These are phyloP conservation scores for Aspergillus udagawae DNA, from an alignment of 2,329 filamentous ascomycete genomes.

Conservation along the genomic window DNA sequence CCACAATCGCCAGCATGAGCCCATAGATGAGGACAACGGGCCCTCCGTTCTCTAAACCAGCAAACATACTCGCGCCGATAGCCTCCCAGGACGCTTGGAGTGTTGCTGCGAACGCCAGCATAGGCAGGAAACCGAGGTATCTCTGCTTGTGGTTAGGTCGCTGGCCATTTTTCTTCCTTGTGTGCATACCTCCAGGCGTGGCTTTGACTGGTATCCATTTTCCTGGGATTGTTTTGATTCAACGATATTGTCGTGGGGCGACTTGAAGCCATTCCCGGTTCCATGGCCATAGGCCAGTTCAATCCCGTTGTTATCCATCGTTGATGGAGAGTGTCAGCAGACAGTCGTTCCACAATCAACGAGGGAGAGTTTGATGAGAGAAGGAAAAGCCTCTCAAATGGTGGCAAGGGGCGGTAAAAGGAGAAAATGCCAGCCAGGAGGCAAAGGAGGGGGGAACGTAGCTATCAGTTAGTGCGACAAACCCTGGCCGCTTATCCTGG, in stretches of 20 bases:
- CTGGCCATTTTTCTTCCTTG: neutral
- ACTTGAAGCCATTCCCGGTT: neutral
- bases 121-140: slow-evolving; percentile 28
- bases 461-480: neutral
- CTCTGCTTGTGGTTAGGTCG: neutral
- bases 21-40: slow-evolving; percentile 27
- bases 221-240: neutral
- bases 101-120: slow-evolving; percentile 30
- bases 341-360: no score
- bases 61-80: slow-evolving; percentile 6
- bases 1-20: slow-evolving; percentile 23
- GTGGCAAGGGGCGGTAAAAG: neutral
- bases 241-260: neutral
- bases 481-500: neutral
- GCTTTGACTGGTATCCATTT: neutral
- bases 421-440: neutral
- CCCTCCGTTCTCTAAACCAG: slow-evolving; percentile 21
- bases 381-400: neutral
- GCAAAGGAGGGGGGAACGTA: neutral
- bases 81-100: slow-evolving; percentile 34
- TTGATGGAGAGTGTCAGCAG: neutral
- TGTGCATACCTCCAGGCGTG: slow-evolving; percentile 1
- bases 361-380: no score
- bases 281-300: neutral
- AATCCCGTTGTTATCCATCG: neutral